Conservation (phyloP, 1,284 basidiomycete species). For the Moesziomyces antarcticus region DNA sequence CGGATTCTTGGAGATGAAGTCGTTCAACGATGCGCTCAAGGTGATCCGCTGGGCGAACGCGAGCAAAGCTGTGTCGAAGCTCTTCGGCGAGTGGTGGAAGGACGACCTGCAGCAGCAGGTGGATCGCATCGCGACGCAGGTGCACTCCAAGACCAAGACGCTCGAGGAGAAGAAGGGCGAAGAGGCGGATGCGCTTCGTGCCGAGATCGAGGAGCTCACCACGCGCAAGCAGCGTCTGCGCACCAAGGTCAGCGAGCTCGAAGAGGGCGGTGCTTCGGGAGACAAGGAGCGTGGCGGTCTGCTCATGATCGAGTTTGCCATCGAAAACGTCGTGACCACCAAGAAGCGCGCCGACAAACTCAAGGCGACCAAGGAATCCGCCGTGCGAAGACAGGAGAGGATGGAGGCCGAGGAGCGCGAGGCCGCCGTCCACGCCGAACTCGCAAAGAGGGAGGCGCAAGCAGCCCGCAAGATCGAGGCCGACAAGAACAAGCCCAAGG, state of each 20-base stretch:
- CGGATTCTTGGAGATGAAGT: constrained; percentile 91
- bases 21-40: constrained; percentile 87
- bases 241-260: constrained; percentile 46
- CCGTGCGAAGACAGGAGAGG: constrained; percentile 28
- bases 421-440: constrained; percentile 9
- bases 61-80: constrained; percentile 70
- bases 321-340: constrained; percentile 64
- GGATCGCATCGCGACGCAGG: constrained; percentile 42
- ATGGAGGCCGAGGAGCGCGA: constrained; percentile 14
- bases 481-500: constrained; percentile 32
- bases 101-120: constrained; percentile 55
- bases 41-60: constrained; percentile 95
- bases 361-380: constrained; percentile 47
- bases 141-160: constrained; percentile 34
- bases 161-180: constrained; percentile 30
- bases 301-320: constrained; percentile 64
- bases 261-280: constrained; percentile 19
- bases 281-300: constrained; percentile 62
- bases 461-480: constrained; percentile 43
- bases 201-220: constrained; percentile 36
- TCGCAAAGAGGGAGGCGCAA: constrained; percentile 12
- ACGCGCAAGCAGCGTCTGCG: constrained; percentile 53
- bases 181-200: constrained; percentile 18
- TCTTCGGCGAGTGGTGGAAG: constrained; percentile 57
- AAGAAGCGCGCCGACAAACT: constrained; percentile 56